These are phyloP conservation scores for Basidiobolus meristosporus DNA, from an alignment of 371 early-diverging fungal genomes.

Conservation along the genomic window DNA sequence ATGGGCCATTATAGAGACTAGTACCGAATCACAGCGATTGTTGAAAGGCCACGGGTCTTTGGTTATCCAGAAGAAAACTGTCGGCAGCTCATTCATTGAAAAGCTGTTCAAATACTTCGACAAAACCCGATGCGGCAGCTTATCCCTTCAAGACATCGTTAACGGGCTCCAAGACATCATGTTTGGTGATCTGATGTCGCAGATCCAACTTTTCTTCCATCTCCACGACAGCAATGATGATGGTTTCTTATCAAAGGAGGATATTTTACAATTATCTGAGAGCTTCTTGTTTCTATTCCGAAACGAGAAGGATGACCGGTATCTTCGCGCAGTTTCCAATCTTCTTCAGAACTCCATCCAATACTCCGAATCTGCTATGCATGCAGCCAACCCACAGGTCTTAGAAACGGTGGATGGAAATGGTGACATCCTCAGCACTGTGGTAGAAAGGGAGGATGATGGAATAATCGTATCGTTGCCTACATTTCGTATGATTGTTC, in stretches of 20 bases:
- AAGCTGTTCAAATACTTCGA: slow-evolving; percentile 3
- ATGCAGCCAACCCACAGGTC: slow-evolving; percentile 1
- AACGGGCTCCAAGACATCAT: slow-evolving; percentile 56
- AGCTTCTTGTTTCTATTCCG: slow-evolving; percentile 64
- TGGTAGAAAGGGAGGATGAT: slow-evolving; percentile 2
- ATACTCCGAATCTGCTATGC: slow-evolving; percentile 24
- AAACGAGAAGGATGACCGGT: slow-evolving; percentile 28
- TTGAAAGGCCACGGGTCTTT: neutral
- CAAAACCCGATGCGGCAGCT: slow-evolving; percentile 14
- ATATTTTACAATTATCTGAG: slow-evolving; percentile 77
- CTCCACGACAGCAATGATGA: slow-evolving; percentile 64
- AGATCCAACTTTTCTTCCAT: slow-evolving; percentile 66
- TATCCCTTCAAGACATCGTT: slow-evolving; percentile 63
- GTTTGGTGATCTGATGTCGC: slow-evolving; percentile 57
- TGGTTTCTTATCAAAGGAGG: slow-evolving; percentile 52
- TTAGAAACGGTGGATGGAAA: neutral
- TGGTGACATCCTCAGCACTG: slow-evolving; percentile 1
- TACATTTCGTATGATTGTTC: slow-evolving; percentile 42
- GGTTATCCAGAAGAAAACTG: slow-evolving; percentile 2
- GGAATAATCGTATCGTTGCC: slow-evolving; percentile 13
- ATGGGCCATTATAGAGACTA: slow-evolving; percentile 28
- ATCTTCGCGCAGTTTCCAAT: slow-evolving; percentile 44
- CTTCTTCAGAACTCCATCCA: slow-evolving; percentile 48
- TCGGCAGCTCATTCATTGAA: slow-evolving; percentile 3
- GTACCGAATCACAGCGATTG: neutral